Conservation (phyloP, 768 basidiomycete genomes). For the Termitomyces sp. region DNA sequence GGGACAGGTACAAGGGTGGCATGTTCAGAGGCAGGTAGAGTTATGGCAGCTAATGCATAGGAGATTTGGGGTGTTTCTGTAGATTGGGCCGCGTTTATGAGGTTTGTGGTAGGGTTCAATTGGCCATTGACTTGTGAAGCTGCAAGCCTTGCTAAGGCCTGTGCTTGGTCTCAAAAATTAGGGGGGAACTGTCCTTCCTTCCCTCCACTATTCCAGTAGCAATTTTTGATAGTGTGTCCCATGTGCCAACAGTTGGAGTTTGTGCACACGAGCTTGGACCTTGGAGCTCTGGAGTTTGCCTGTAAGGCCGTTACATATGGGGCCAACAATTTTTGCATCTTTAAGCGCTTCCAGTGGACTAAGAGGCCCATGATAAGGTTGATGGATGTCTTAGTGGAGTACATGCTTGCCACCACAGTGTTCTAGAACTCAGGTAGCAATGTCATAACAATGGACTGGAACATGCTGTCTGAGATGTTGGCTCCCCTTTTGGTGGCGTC, state of each 20-base stretch:
- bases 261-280: not conserved
- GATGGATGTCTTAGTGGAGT: not conserved
- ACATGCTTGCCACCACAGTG: not conserved
- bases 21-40: not conserved
- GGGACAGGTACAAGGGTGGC: too few species aligned
- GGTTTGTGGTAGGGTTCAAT: too few species aligned
- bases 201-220: not conserved
- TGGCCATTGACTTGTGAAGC: too few species aligned
- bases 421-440: slow-evolving; percentile 15
- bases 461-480: slow-evolving; percentile 12
- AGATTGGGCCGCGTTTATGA: not conserved
- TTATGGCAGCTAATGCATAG: not conserved
- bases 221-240: not conserved
- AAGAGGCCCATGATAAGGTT: not conserved
- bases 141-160: not conserved
- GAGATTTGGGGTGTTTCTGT: not conserved
- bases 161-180: not conserved
- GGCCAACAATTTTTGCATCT: not conserved
- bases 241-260: not conserved
- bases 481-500: slow-evolving; percentile 13
- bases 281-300: not conserved
- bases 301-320: not conserved
- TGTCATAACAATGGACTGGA: slow-evolving; percentile 16
- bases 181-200: slow-evolving; percentile 1
- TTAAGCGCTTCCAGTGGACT: slow-evolving; percentile 4